Evolutionary conservation across 345 rosid species (phyloP).

Genomic region (Atalantia buxifolia): DNA sequence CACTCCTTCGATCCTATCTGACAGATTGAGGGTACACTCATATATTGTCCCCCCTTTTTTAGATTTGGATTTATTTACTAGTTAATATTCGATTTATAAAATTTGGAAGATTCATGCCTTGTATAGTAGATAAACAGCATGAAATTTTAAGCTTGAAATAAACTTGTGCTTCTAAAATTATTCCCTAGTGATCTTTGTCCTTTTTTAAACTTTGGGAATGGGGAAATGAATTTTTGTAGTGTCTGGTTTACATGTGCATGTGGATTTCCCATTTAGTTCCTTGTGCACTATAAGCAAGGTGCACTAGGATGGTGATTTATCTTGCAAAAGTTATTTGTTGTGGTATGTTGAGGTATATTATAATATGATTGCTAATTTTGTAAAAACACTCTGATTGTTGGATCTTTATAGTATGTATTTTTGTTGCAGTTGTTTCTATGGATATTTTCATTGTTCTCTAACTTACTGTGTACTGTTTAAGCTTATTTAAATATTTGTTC

Average conservation of each 20-base stretch:
- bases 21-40: slow-evolving; percentile 44
- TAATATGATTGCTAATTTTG: neutral
- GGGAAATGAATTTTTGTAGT: neutral
- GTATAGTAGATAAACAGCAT: neutral
- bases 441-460: neutral
- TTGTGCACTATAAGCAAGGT: neutral
- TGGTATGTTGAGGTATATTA: neutral
- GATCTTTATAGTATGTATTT: neutral
- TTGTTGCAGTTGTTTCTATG: neutral
- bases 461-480: neutral
- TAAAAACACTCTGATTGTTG: neutral
- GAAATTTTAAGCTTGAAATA: neutral
- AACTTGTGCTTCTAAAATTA: neutral
- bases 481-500: neutral
- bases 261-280: neutral
- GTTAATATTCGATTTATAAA: neutral
- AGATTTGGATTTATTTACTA: neutral
- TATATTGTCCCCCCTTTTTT: neutral
- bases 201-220: neutral
- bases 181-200: neutral
- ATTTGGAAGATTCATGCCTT: neutral
- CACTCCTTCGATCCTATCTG: slow-evolving; percentile 47
- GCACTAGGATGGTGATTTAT: neutral
- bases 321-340: neutral
- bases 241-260: neutral